A percentile compares a stretch with the other conserved stretches of the same genome.
Evolutionary conservation across 139 green algal species (phyloP).

Genomic region (Closterium sp.): DNA sequence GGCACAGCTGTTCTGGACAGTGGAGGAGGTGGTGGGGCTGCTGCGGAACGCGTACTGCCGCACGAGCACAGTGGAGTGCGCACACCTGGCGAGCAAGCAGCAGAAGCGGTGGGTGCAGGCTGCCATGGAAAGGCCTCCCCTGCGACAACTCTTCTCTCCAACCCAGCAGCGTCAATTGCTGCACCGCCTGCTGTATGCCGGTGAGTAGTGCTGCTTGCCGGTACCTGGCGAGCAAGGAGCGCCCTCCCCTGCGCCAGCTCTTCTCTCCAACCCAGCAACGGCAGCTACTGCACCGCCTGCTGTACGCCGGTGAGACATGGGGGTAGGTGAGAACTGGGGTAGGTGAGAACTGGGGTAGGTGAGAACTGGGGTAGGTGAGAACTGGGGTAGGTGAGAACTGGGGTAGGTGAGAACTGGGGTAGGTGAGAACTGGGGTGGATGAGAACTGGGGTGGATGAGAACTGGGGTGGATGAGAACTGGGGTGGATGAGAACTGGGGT

Average conservation of each 20-base stretch:
- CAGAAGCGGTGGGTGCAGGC: constrained; percentile 47
- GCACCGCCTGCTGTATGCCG: constrained; percentile 37
- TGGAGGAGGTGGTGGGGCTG: constrained; percentile 41
- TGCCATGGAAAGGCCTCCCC: constrained; percentile 15
- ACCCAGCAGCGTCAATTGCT: constrained; percentile 3
- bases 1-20: constrained; percentile 46
- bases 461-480: too few relatives aligned
- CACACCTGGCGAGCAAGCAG: constrained; percentile 19
- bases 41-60: constrained; percentile 38
- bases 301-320: constrained; percentile 22
- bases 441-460: too few relatives aligned
- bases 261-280: constrained; percentile 16
- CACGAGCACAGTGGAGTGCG: constrained; percentile 38
- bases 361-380: too few relatives aligned
- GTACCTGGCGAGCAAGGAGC: constrained; percentile 21
- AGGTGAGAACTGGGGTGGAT: too few relatives aligned
- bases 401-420: too few relatives aligned
- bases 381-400: too few relatives aligned
- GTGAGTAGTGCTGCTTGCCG: not conserved
- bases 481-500: too few relatives aligned
- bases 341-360: too few relatives aligned
- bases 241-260: not conserved
- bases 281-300: constrained; percentile 12
- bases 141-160: constrained; percentile 18
- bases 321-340: too few relatives aligned